Evolutionary conservation across 2,329 filamentous ascomycete species (phyloP), one percentile per base, ranked within the genome.

Genomic region (Diaporthe sp.): DNA sequence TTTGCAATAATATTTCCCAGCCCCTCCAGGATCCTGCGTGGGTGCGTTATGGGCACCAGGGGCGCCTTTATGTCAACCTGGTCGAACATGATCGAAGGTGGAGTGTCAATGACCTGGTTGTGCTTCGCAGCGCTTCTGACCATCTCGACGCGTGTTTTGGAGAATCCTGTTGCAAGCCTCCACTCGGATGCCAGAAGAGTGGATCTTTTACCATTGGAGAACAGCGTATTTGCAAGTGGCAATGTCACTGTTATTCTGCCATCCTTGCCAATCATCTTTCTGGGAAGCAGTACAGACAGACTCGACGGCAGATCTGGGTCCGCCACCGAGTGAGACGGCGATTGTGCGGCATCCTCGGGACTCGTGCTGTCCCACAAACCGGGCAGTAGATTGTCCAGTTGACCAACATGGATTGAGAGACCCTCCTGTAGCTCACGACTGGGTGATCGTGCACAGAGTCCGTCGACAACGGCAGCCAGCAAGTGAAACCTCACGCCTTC

Each of bases 1-100:
- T 90, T 89, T 44, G 93, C 90, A 31, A 97, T 86, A 73, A 97
- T 96, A 83, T 97, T 97, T 4, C 95, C 95, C 80, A 96, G 91
- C 49, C 92, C 91, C 51, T 90, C 89, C 1, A 88, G 85, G 49
- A 97, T 91, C 63, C 84, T 85, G 25, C 93, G 90, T 22, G 92
- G 88, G 8, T 85, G 82, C 0, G 93, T 94, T 49, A 96, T 82
- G 1, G 93, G 90, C 15, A 92, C 82, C 4, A 96, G 83, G 0
- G 93, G 87, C 0, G 63, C 55, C 2, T 51, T 31, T 13, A 75
- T 67, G 4, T 34, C 13, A 15, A 73, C 34, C 17, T 22, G 25
- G 2, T 42, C 61, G 28, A 17, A 28, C 39, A 34, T 9, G 1
- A 49, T 0, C 17, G 49, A n/a, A 12, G 10, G 1, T 4, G 73